phyloP scores from a whole-genome alignment of 805 yeast species.

The Sugiyamaella smithiae region DNA sequence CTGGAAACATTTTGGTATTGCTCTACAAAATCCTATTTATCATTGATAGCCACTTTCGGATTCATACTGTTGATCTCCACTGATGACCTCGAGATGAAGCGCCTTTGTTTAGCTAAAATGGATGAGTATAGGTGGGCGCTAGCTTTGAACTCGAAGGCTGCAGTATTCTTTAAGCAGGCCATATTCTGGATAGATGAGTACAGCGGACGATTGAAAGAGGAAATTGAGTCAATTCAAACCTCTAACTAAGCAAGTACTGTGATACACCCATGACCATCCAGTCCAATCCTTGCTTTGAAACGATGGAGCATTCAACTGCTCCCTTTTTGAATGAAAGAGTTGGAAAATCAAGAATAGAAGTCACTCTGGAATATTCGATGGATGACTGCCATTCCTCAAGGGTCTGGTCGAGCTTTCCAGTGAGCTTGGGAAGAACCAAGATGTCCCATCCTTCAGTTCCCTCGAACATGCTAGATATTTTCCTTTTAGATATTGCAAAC shows the following conservation, averaged over 20 bases:
- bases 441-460: background rate
- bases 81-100: conserved; percentile 19
- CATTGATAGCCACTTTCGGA: conserved; percentile 29
- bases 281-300: conserved; percentile 14
- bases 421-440: background rate
- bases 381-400: no score
- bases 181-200: conserved; percentile 28
- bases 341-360: conserved; percentile 1
- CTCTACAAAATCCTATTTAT: conserved; percentile 25
- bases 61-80: conserved; percentile 18
- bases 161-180: conserved; percentile 29
- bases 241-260: background rate
- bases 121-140: conserved; percentile 28
- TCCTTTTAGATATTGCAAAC: background rate
- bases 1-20: conserved; percentile 31
- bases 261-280: conserved; percentile 17
- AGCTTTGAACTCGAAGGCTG: conserved; percentile 26
- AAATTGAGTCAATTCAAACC: conserved; percentile 3
- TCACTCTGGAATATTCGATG: background rate
- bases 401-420: background rate
- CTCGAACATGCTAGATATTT: background rate
- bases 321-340: background rate
- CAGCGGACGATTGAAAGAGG: conserved; percentile 19
- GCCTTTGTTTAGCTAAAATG: conserved; percentile 22
- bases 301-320: background rate